These are phyloP conservation scores for Rhizopogon rudus DNA, from an alignment of 768 basidiomycete species.

Conservation along the genomic window DNA sequence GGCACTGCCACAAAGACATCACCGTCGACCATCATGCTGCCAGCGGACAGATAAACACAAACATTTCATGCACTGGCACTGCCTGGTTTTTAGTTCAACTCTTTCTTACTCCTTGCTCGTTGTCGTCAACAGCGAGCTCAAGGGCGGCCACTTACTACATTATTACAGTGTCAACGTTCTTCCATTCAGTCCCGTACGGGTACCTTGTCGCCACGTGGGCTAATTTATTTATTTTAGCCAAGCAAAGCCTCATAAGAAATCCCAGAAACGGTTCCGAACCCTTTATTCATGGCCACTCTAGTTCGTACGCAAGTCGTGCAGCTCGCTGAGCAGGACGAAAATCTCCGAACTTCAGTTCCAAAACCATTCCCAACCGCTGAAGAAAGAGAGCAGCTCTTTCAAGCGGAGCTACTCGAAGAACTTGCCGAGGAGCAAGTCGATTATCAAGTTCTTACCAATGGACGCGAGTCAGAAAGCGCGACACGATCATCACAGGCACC, in stretches of 20 bases:
- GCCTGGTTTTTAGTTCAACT: not conserved
- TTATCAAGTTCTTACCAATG: constrained; percentile 3
- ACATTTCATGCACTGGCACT: not conserved
- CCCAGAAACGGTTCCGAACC: not conserved
- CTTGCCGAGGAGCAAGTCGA: constrained; percentile 19
- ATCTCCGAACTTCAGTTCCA: constrained; percentile 3
- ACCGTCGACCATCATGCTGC: no score
- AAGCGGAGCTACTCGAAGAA: constrained; percentile 14
- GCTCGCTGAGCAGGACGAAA: constrained; percentile 3
- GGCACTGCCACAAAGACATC: not conserved
- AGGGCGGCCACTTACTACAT: no score
- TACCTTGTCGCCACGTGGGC: not conserved
- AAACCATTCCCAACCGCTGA: constrained; percentile 5
- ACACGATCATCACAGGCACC: not conserved
- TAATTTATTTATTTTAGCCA: not conserved
- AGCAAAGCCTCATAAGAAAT: not conserved
- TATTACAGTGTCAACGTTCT: not conserved
- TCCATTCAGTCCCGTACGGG: not conserved
- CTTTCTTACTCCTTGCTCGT: not conserved
- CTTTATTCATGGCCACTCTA: constrained; percentile 23
- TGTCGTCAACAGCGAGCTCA: not conserved
- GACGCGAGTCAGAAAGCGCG: not conserved
- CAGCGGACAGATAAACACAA: not conserved
- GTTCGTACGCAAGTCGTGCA: constrained; percentile 7
- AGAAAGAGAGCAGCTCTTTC: constrained; percentile 6